phyloP scores from a whole-genome alignment of 2,329 filamentous ascomycete genomes.

The Colletotrichum spaethianum region DNA sequence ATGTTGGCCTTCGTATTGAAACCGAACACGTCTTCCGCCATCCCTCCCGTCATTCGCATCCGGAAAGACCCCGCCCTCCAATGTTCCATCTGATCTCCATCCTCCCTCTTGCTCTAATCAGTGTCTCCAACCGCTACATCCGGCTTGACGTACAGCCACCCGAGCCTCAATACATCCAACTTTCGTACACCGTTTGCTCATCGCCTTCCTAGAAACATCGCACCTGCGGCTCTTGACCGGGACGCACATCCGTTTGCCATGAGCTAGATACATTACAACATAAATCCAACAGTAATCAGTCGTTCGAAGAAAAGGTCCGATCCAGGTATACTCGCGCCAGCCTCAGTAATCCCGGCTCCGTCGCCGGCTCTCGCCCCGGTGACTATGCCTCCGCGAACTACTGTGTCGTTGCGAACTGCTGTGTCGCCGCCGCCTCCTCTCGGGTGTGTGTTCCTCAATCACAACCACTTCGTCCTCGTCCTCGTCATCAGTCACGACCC shows the following conservation, averaged over 20 bases:
- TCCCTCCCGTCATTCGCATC: slow-evolving; percentile 7
- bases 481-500: slow-evolving; percentile 47
- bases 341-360: slow-evolving; percentile 36
- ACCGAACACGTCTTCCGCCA: slow-evolving; percentile 30
- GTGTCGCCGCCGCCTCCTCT: slow-evolving; percentile 45
- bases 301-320: not conserved
- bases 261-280: slow-evolving; percentile 4
- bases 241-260: not conserved
- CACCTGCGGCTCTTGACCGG: not conserved
- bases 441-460: slow-evolving; percentile 52
- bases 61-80: slow-evolving; percentile 11
- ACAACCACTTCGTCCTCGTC: slow-evolving; percentile 52
- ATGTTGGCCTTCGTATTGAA: slow-evolving; percentile 22
- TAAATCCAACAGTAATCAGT: not conserved
- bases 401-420: slow-evolving; percentile 41
- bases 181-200: slow-evolving; percentile 16
- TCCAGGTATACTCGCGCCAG: not conserved
- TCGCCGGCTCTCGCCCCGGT: slow-evolving; percentile 31
- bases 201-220: not conserved
- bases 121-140: not conserved
- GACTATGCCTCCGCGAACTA: slow-evolving; percentile 28
- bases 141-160: slow-evolving; percentile 8
- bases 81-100: slow-evolving; percentile 23
- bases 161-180: not conserved
- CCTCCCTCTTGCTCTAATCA: slow-evolving; percentile 1